These are phyloP conservation scores for Ogataea pignaliae DNA, from an alignment of 805 yeast genomes.

Conservation along the genomic window DNA sequence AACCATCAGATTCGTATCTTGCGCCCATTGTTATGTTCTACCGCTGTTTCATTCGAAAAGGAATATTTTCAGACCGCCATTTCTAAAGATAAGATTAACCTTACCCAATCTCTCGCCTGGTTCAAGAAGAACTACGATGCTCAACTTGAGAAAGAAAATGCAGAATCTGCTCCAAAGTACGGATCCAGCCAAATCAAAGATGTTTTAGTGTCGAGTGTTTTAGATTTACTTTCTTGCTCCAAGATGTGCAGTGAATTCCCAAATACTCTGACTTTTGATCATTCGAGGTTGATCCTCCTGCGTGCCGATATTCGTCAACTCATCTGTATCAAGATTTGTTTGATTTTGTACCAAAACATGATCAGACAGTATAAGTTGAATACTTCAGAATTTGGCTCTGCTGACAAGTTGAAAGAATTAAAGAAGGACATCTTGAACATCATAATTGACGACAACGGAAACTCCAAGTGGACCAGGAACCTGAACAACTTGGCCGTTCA, in stretches of 20 bases:
- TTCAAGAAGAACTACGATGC: constrained; percentile 36
- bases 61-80: constrained; percentile 65
- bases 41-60: constrained; percentile 84
- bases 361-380: constrained; percentile 32
- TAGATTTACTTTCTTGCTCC: constrained; percentile 68
- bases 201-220: constrained; percentile 46
- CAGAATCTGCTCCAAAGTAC: background rate
- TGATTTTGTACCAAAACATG: constrained; percentile 68
- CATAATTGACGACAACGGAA: constrained; percentile 80
- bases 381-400: constrained; percentile 32
- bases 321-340: constrained; percentile 73
- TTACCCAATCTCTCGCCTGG: constrained; percentile 65
- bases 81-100: constrained; percentile 52
- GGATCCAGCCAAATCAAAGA: constrained; percentile 18
- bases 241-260: constrained; percentile 83
- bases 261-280: constrained; percentile 77
- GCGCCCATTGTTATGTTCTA: constrained; percentile 78
- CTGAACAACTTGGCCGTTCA: constrained; percentile 69
- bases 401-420: constrained; percentile 40
- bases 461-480: constrained; percentile 87
- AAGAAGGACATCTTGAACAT: constrained; percentile 74
- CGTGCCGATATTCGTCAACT: constrained; percentile 84
- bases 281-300: constrained; percentile 67
- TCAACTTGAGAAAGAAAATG: constrained; percentile 3
- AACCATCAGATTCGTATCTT: constrained; percentile 87